These are phyloP conservation scores for Dothiorella sarmentorum DNA, from an alignment of 2,329 filamentous ascomycete species.

Conservation along the genomic window DNA sequence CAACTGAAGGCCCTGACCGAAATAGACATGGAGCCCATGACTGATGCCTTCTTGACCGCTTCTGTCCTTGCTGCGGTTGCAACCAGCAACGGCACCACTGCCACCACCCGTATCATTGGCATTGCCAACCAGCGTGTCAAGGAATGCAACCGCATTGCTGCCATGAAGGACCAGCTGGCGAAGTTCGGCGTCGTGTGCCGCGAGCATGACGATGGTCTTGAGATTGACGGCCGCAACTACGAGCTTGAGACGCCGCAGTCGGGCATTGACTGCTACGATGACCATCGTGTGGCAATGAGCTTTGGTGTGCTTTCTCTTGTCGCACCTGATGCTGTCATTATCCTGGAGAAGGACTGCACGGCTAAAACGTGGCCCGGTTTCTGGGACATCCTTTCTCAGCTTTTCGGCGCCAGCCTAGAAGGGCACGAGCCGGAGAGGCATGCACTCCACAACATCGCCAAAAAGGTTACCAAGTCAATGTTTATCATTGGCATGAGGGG, in stretches of 20 bases:
- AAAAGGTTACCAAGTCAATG: constrained; percentile 59
- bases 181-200: constrained; percentile 87
- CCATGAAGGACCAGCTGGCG: constrained; percentile 90
- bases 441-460: constrained; percentile 34
- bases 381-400: constrained; percentile 84
- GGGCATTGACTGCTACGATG: constrained; percentile 89
- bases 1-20: constrained; percentile 70
- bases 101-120: constrained; percentile 78
- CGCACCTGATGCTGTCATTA: constrained; percentile 66
- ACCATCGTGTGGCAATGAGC: constrained; percentile 97
- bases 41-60: constrained; percentile 93
- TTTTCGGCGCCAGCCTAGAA: constrained; percentile 72
- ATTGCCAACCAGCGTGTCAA: constrained; percentile 98
- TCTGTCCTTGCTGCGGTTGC: constrained; percentile 90
- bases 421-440: constrained; percentile 62
- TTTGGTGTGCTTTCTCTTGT: constrained; percentile 83
- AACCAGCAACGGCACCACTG: constrained; percentile 58
- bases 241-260: constrained; percentile 50
- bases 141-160: constrained; percentile 92
- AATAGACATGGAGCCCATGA: constrained; percentile 99
- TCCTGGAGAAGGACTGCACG: constrained; percentile 87
- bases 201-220: constrained; percentile 93
- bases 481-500: constrained; percentile 98
- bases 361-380: constrained; percentile 99
- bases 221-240: constrained; percentile 59